Evolutionary conservation across 805 yeast genomes (phyloP), one percentile per base, ranked within the genome.

Genomic region (Candida ortonii): DNA sequence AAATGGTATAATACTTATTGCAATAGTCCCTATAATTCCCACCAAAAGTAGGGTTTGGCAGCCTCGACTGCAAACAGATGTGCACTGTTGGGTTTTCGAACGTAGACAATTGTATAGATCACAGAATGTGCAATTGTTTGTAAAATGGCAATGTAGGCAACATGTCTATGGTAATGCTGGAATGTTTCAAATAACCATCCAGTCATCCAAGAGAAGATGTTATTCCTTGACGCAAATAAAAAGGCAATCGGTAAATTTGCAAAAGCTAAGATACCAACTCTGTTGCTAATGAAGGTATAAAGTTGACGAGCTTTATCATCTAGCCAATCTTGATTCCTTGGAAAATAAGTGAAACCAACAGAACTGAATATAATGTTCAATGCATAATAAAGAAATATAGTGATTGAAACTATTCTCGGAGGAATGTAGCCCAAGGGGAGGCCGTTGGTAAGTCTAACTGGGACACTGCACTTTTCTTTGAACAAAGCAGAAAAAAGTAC

Each of bases 81-180:
- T n/a, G 27, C 27, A 13, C 13, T 24, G 13, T 24, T 8, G 15
- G 27, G 27, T 13, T 24, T 24, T 7, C 27, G 27, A 7, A 24
- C 8, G 15, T 24, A 24, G 13, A 24, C 27, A 9, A 24, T 24
- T 8, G 27, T 24, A n/a, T 24, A 24, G 27, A 24, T 24, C 7
- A 24, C n/a, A 9, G 27, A 24, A 13, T 24, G 27, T n/a, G 15
- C 27, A 11, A 13, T 13, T n/a, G 27, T 13, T 24, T 24, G 12
- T 7, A 24, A 8, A 7, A 13, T 24, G 7, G 27, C 12, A n/a
- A 24, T 24, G 8, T 9, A 9, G 7, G 27, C 27, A 24, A 24
- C 27, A 13, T 24, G 27, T 8, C 27, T 8, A n/a, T 24, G 27
- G 13, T 9, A 24, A n/a, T 24, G 27, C 27, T 24, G 27, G n/a